Base-by-base conservation (phyloP, 345 rosid species). In the Syzygium oleosum region DNA sequence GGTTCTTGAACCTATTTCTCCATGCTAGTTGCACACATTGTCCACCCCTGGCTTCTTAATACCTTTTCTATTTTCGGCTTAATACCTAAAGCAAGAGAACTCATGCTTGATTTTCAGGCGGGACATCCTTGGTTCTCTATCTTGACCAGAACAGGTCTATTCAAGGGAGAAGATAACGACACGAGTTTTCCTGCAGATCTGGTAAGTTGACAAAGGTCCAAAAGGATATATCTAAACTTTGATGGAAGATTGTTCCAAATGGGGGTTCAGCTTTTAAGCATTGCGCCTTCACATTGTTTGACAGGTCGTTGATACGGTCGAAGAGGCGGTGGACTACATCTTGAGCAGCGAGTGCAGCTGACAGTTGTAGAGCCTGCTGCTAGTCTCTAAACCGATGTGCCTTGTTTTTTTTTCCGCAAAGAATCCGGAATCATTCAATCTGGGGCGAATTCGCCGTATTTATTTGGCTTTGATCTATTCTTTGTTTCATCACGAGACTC, bases 91-190 rank as follows among this genome's bases (percentile, higher is more conserved):
- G 49, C 46, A 52, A 52, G 59, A 52, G 59, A 31, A 17, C 25
- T 84, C 25, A 11, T 34, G 53, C 15, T 53, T 61, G 89, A 19
- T 38, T 90, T 86, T 87, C 94, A 95, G 98, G 96, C 96, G 1
- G 97, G 97, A 88, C 90, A 53, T 85, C 99, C 95, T 34, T 95
- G 98, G 97, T 95, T 97, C 92, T 94, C 99, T 55, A 96, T 97
- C 84, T 90, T 97, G 94, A 95, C 98, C 2, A 95, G 97, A 91
- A 97, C 97, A 1, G 98, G 98, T 65, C 96, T 97, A 88, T 97
- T 97, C 90, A 95, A 92, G 90, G 97, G 98, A 88, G 88, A 92
- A 88, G 91, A 87, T 65, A 97, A 95, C 77, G 92, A 93, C 87
- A 1, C 90, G 0, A 91, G 87, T 52, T 95, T 92, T 90, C 95